These are phyloP conservation scores for Saccharomyces uvarum DNA, from an alignment of 1,139 yeast genomes.

Conservation along the genomic window DNA sequence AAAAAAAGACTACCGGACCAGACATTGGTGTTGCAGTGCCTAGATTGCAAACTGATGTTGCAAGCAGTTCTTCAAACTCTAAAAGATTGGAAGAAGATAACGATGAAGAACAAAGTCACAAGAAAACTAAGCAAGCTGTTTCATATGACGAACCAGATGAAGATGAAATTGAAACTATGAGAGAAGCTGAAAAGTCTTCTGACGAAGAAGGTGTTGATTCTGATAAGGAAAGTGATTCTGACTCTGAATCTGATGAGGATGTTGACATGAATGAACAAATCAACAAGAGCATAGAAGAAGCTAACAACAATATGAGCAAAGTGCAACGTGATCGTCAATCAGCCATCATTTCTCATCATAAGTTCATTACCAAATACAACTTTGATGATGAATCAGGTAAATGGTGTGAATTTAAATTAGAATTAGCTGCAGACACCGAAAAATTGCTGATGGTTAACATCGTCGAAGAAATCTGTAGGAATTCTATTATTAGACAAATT, in stretches of 20 bases:
- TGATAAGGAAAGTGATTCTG: constrained; percentile 37
- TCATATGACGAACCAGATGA: constrained; percentile 94
- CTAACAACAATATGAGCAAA: constrained; percentile 40
- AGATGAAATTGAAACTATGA: constrained; percentile 82
- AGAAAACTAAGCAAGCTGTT: constrained; percentile 72
- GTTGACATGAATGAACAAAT: constrained; percentile 32
- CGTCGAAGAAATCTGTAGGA: constrained; percentile 84
- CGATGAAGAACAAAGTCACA: constrained; percentile 55
- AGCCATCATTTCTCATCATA: constrained; percentile 66
- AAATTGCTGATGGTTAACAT: constrained; percentile 96
- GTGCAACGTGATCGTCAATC: constrained; percentile 77
- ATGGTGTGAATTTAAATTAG: constrained; percentile 88
- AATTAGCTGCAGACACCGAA: constrained; percentile 77
- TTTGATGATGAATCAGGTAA: constrained; percentile 84
- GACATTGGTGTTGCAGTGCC: constrained; percentile 70
- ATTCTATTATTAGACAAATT: constrained; percentile 87
- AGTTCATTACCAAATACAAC: constrained; percentile 68
- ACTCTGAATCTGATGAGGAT: constrained; percentile 33
- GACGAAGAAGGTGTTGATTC: constrained; percentile 45
- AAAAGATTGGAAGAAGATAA: constrained; percentile 51
- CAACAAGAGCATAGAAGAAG: constrained; percentile 27
- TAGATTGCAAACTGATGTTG: constrained; percentile 42
- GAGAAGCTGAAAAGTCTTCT: constrained; percentile 66
- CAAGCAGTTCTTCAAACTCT: constrained; percentile 32
- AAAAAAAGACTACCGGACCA: constrained; percentile 52